Evolutionary conservation across 768 basidiomycete genomes (phyloP), one percentile per base, ranked within the genome.

Genomic region (Royoungia palumana): DNA sequence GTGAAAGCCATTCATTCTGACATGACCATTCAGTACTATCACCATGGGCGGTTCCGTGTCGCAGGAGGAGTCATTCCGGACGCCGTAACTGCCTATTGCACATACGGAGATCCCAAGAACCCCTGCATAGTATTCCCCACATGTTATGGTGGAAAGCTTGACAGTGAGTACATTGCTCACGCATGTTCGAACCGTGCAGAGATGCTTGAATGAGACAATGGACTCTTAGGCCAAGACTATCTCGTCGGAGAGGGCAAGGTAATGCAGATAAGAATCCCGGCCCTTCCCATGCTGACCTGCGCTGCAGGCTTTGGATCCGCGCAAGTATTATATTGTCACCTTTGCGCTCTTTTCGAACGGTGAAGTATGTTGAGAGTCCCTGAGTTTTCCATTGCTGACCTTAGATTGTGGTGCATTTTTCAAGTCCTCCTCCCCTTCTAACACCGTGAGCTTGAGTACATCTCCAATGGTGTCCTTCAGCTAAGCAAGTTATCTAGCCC

Each of bases 61-160:
- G 61, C 74, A 46, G 80, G 81, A 9, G 81, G 81, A 12, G 64
- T 76, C 4, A 61, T 82, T 17, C 79, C 81, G 4, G 72, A 80
- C 48, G 80, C 81, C 6, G 57, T 80, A 21, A 82, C 81, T n/a
- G 80, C 81, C 17, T 82, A 78, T 56, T 69, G 77, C 43, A 80
- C 79, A 0, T 81, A 79, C 51, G 81, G 81, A 14, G 63, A 78
- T 53, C 70, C 73, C 2, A 58, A 60, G 16, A 81, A 79, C 40
- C 81, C 81, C 4, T 82, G 79, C 57, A 72, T 81, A 27, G 77
- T 82, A 14, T 81, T 79, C 58, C 80, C 80, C 5, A 81, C 79
- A 5, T 82, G 79, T 50, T 82, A 77, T 55, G 79, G 79, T 2
- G 79, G 65, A 25, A 75, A 74, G 39, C 69, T 82, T 12, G 78